Conservation (phyloP, 805 yeast genomes). For the Scheffersomyces stipitis region DNA sequence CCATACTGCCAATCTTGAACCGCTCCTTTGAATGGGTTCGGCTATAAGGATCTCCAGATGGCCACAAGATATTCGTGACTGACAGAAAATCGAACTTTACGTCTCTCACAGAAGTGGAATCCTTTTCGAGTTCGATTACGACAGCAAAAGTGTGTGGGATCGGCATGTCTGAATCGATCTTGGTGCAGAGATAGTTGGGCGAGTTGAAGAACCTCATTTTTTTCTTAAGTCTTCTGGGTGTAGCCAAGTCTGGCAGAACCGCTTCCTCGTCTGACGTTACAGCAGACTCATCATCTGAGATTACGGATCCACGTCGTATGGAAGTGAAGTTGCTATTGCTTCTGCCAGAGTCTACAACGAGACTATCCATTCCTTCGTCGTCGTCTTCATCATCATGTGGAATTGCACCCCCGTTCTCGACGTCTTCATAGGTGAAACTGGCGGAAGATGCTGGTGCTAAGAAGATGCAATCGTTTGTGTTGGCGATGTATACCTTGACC, state of each 20-base stretch:
- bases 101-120: constrained; percentile 31
- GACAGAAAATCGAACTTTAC: constrained; percentile 46
- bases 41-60: constrained; percentile 51
- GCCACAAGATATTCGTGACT: constrained; percentile 50
- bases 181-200: constrained; percentile 37
- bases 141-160: constrained; percentile 57
- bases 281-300: constrained; percentile 8
- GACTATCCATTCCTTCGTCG: background rate
- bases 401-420: constrained; percentile 34
- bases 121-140: constrained; percentile 44
- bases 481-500: constrained; percentile 34
- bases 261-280: constrained; percentile 11
- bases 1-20: constrained; percentile 47
- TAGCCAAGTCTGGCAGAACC: constrained; percentile 1
- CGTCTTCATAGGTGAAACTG: constrained; percentile 43
- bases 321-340: constrained; percentile 1
- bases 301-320: background rate
- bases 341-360: background rate
- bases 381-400: background rate
- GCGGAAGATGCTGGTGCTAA: constrained; percentile 40
- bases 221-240: constrained; percentile 12
- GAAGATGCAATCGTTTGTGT: constrained; percentile 39
- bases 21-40: constrained; percentile 44
- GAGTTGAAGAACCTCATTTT: constrained; percentile 26
- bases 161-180: constrained; percentile 38